Base-by-base conservation (phyloP, 441 rosid species). In the Macaranga tanarius region DNA sequence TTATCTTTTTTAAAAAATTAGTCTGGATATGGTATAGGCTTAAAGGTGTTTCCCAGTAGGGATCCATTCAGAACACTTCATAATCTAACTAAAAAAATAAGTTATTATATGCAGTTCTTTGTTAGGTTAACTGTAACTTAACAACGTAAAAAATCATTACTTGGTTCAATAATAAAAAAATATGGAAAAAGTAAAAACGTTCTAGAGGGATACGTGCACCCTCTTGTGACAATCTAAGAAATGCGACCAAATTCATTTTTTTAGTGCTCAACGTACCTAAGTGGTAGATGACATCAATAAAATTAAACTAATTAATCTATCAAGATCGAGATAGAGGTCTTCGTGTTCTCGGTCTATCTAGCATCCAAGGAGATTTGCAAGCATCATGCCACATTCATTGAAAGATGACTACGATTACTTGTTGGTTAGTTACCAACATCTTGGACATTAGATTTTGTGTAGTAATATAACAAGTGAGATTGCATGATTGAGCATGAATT, bases 91-190 rank as follows among this genome's bases (percentile, higher is more conserved):
- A n/a, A n/a, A n/a, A n/a, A n/a, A n/a, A n/a, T n/a, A n/a, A n/a
- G n/a, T n/a, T n/a, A n/a, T n/a, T n/a, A n/a, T n/a, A n/a, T n/a
- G 48, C 22, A 44, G 80, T 45, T 68, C n/a, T 69, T 68, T 69
- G 85, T 77, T 85, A 80, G 87, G 85, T 85, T 76, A 85, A 74
- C 81, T 77, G 79, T 75, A 68, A 83, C 78, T 75, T 76, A 82
- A 76, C 81, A 68, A 63, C 70, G 62, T 62, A 67, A 70, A 31
- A 28, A 62, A 31, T 52, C 10, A 23, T 42, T 34, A 57, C 23
- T 17, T 77, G 51, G 10, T 31, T 72, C 55, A 48, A 45, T 77
- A 51, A 62, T 34, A 75, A 28, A 66, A 20, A 47, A 17, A 66
- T 34, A 38, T 8, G 17, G 25, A 40, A 13, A 56, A 73, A 51